Percentiles rank a stretch among this genome's conserved stretches.
Evolutionary conservation across 495 filamentous ascomycete genomes (phyloP).

Genomic region (Aspergillus indologenus): DNA sequence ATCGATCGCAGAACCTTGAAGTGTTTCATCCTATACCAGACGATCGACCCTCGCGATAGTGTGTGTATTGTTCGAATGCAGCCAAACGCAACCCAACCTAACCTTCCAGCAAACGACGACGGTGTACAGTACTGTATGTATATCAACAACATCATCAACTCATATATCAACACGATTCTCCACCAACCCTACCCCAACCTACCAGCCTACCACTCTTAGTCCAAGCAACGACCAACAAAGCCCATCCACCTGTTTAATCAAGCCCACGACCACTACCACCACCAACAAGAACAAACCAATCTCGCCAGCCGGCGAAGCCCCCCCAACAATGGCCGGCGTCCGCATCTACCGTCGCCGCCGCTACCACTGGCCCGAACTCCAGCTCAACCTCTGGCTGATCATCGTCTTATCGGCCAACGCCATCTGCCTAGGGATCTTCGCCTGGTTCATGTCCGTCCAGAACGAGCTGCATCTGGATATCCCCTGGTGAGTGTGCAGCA

Average conservation of each 20-base stretch:
- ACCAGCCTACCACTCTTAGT: too few relatives aligned
- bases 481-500: conserved; percentile 73
- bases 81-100: too few relatives aligned
- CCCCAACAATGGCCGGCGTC: conserved; percentile 20
- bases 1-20: too few relatives aligned
- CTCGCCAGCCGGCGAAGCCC: conserved; percentile 1
- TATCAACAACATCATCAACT: not conserved
- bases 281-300: conserved; percentile 2
- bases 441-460: conserved; percentile 80
- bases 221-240: too few relatives aligned
- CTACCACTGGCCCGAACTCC: conserved; percentile 92
- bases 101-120: too few relatives aligned
- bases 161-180: not conserved
- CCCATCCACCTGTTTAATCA: too few relatives aligned
- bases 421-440: conserved; percentile 81
- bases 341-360: conserved; percentile 48
- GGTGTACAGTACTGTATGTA: not conserved
- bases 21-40: too few relatives aligned
- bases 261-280: too few relatives aligned
- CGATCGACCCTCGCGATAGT: too few relatives aligned
- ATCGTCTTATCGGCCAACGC: conserved; percentile 76
- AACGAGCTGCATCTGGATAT: conserved; percentile 62
- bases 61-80: too few relatives aligned
- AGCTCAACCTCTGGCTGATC: conserved; percentile 90
- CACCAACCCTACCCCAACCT: not conserved